These are phyloP conservation scores for Mycena alexandri DNA, from an alignment of 768 basidiomycete genomes.

Conservation along the genomic window DNA sequence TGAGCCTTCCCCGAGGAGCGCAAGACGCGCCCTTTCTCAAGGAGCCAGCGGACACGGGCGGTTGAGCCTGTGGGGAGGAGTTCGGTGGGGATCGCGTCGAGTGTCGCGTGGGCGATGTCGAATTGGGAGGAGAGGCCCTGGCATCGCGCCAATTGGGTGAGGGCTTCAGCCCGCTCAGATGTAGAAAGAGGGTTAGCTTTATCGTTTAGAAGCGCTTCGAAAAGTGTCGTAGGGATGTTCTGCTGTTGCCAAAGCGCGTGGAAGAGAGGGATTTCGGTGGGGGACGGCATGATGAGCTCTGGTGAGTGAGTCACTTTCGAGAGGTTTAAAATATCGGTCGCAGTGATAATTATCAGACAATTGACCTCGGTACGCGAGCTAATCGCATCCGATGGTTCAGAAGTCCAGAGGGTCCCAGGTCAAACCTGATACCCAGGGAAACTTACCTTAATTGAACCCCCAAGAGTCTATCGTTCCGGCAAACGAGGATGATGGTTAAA, in stretches of 20 bases:
- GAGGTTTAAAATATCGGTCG: no score
- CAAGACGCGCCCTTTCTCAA: slow-evolving; percentile 34
- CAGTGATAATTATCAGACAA: no score
- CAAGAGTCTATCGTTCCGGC: no score
- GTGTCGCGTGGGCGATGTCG: slow-evolving; percentile 26
- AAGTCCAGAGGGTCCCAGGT: no score
- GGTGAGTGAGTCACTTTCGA: slow-evolving; percentile 7
- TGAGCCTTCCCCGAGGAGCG: slow-evolving; percentile 29
- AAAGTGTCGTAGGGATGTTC: slow-evolving; percentile 27
- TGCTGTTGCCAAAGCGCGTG: slow-evolving; percentile 27
- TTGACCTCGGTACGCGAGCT: no score
- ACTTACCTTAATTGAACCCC: no score
- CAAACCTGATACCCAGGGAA: no score
- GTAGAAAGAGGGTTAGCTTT: slow-evolving; percentile 13
- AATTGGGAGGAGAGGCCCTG: slow-evolving; percentile 31
- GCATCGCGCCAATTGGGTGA: slow-evolving; percentile 34
- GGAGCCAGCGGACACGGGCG: slow-evolving; percentile 29
- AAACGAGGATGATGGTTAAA: no score
- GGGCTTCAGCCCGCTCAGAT: slow-evolving; percentile 32
- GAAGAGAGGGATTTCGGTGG: slow-evolving; percentile 17
- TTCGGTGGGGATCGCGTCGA: slow-evolving; percentile 23
- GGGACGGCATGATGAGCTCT: slow-evolving; percentile 4
- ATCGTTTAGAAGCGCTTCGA: slow-evolving; percentile 24
- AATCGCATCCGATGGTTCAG: no score
- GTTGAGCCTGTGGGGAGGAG: slow-evolving; percentile 20